A percentile compares a stretch with the other conserved stretches of the same genome.
These are phyloP conservation scores for Tribonema minus DNA, from an alignment of 108 stramenopile species.

Conservation along the genomic window DNA sequence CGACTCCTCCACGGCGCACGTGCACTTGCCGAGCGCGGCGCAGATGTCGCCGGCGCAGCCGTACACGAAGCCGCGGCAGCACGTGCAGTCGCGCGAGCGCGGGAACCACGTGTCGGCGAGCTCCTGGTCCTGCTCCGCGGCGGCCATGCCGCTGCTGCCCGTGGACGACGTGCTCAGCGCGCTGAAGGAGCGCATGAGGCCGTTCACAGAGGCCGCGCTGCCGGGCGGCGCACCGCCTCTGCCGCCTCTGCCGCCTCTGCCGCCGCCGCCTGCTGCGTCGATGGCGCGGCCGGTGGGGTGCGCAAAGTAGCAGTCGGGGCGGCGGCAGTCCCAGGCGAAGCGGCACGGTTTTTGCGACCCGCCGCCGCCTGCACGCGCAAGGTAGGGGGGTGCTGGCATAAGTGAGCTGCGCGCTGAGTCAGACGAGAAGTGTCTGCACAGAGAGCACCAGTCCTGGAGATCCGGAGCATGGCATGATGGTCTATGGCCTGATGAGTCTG, in stretches of 20 bases:
- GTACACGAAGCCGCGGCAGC: slow-evolving; percentile 30
- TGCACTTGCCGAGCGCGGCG: slow-evolving; percentile 26
- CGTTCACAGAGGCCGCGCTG: no score
- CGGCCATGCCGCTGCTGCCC: no score
- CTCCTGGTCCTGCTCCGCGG: slow-evolving; percentile 28
- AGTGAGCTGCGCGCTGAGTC: no score
- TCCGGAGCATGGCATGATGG: no score
- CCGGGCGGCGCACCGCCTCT: no score
- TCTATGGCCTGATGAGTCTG: no score
- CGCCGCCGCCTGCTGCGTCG: slow-evolving; percentile 1
- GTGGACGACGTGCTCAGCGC: no score
- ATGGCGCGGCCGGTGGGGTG: slow-evolving; percentile 24
- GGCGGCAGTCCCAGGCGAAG: slow-evolving; percentile 24
- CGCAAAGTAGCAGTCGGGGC: slow-evolving; percentile 19
- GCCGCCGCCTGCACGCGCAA: no score
- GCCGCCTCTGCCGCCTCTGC: not conserved
- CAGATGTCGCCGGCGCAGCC: slow-evolving; percentile 31
- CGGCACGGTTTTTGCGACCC: slow-evolving; percentile 14
- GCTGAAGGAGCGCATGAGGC: no score
- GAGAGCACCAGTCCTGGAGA: no score
- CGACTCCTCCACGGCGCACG: slow-evolving; percentile 34
- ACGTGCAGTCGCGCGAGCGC: slow-evolving; percentile 16
- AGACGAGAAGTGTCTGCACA: no score
- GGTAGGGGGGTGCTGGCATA: no score
- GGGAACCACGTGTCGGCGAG: slow-evolving; percentile 39